Evolutionary conservation across 139 green algal genomes (phyloP), one percentile per base, ranked within the genome.

Genomic region (Micromonas pusilla): DNA sequence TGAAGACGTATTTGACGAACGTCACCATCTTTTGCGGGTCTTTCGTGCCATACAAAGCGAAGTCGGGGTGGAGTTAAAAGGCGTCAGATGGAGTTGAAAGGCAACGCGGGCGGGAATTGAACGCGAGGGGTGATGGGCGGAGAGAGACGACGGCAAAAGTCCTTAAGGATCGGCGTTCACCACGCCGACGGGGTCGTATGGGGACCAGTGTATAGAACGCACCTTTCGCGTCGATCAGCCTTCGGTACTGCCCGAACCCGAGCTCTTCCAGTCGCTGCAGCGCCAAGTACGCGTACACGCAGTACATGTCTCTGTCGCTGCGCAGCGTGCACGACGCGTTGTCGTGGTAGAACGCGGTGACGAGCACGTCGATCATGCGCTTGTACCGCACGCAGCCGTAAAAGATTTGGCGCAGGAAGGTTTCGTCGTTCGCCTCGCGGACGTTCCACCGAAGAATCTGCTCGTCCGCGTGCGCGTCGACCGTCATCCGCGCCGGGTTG

Each of bases 1-100:
- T 78, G 72, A 92, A 92, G 1, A 92, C 32, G 70, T 89, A 94
- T 6, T 82, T 66, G 32, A 94, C 73, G 28, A 93, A 84, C 33
- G 91, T 83, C 28, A 88, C 65, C 84, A 92, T 90, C 83, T 93
- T 93, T 70, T 91, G 87, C 5, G 86, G 70, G 31, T 91, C 85
- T n/a, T n/a, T n/a, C n/a, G n/a, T n/a, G n/a, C n/a, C n/a, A n/a
- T n/a, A n/a, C n/a, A n/a, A n/a, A n/a, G n/a, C n/a, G n/a, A n/a
- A n/a, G n/a, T n/a, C n/a, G n/a, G n/a, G n/a, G n/a, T n/a, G n/a
- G n/a, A n/a, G n/a, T n/a, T n/a, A n/a, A n/a, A n/a, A n/a, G n/a
- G n/a, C n/a, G n/a, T n/a, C n/a, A n/a, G n/a, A n/a, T n/a, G n/a
- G n/a, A n/a, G n/a, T n/a, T n/a, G n/a, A n/a, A n/a, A n/a, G n/a